A percentile compares a stretch with the other conserved stretches of the same genome.
These are phyloP conservation scores for Tagetes erecta DNA, from an alignment of 129 eudicot species.

Conservation along the genomic window DNA sequence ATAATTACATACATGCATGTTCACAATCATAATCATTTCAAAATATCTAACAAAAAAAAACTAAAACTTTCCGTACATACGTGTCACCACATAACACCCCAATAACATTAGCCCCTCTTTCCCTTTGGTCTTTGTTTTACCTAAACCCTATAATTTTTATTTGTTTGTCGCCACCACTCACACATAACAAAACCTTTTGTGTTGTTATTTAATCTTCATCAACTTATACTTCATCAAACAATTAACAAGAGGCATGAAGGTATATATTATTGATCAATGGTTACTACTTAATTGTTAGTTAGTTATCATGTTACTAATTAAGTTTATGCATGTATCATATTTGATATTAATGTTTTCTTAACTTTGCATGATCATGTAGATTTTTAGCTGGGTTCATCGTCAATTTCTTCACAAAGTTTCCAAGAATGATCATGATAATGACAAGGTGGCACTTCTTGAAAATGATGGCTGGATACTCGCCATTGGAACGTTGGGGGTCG, in stretches of 20 bases:
- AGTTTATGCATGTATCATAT: neutral
- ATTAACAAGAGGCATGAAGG: constrained; percentile 34
- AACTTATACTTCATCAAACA: neutral
- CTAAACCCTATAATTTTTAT: constrained; percentile 30
- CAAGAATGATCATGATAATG: constrained; percentile 27
- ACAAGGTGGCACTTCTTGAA: constrained; percentile 36
- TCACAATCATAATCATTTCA: too few species aligned
- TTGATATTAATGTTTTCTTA: neutral
- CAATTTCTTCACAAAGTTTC: constrained; percentile 42
- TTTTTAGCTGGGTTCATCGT: constrained; percentile 70
- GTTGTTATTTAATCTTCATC: neutral
- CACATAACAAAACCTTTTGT: constrained; percentile 14
- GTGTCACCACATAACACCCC: constrained; percentile 15
- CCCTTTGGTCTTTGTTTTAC: constrained; percentile 24
- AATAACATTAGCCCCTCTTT: constrained; percentile 31
- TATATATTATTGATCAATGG: constrained; percentile 4
- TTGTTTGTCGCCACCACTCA: constrained; percentile 3
- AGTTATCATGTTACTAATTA: neutral
- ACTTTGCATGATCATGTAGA: constrained; percentile 34
- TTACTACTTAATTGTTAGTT: neutral
- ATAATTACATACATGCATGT: too few species aligned
- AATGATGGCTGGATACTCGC: constrained; percentile 53
- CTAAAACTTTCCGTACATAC: neutral
- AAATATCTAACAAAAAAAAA: neutral
- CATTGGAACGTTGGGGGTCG: constrained; percentile 65